Evolutionary conservation across 176 grass and related monocot species (phyloP), one percentile per base, ranked within the genome.

Genomic region (Eleusine indica): DNA sequence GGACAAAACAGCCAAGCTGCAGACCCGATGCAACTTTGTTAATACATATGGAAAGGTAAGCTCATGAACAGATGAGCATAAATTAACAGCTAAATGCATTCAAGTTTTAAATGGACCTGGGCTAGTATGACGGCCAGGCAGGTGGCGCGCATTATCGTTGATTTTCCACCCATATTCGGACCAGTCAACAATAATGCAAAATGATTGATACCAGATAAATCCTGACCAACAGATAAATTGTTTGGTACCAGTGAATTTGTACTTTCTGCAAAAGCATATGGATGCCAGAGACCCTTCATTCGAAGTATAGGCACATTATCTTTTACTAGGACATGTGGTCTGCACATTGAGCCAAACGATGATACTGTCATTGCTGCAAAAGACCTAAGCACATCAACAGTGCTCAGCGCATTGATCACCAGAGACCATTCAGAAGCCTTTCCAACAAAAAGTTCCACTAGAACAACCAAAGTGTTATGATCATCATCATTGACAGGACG

Each of bases 101-200:
- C 71, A 48, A 66, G 76, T 68, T 16, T 71, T 60, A 65, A 67
- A 80, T 73, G 53, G 77, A 98, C 96, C 96, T 95, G 96, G 28
- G 96, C 92, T 80, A 98, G 87, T 82, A 95, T 75, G 37, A 95
- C 57, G 60, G 96, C 78, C 66, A 98, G 83, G 85, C 96, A 98
- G 58, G 92, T 93, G 29, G 96, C 96, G 72, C 96, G 92, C 92
- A 98, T 88, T 66, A 98, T 85, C 41, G 96, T 98, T 54, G 96
- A 98, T 80, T 98, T 98, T 51, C 95, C 92, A 15, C 96, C 96
- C 92, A 98, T 98, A 83, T 98, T 98, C 65, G 96, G 96, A 86
- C 96, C 96, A 84, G 96, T 98, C 83, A 98, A 81, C 83, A 98
- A 79, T 85, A 98, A 86, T 21, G 92, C 88, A 88, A 73, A 91